Conservation (phyloP, 768 basidiomycete genomes). For the Strobilomyces confusus region DNA sequence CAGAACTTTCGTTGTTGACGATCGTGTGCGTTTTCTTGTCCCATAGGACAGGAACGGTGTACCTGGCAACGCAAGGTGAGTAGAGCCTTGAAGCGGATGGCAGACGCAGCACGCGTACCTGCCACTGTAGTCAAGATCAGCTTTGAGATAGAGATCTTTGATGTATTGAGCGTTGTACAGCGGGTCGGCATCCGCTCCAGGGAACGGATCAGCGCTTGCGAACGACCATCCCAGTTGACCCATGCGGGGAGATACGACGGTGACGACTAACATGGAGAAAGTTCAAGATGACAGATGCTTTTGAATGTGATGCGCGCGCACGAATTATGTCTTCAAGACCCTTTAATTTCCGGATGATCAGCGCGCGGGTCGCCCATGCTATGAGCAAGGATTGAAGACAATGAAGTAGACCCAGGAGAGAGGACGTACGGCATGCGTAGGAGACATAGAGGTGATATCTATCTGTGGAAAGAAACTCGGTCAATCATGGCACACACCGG, state of each 20-base stretch:
- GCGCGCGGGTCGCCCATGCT: conserved; percentile 93
- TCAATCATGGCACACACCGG: too few species aligned
- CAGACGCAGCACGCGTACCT: conserved; percentile 38
- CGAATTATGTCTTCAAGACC: conserved; percentile 83
- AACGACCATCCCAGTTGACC: conserved; percentile 86
- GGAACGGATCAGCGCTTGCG: conserved; percentile 60
- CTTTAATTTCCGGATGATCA: conserved; percentile 89
- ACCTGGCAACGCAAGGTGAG: conserved; percentile 37
- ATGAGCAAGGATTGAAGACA: neutral
- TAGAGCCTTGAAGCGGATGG: neutral
- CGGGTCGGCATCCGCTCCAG: conserved; percentile 73
- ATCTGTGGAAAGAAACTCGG: conserved; percentile 38
- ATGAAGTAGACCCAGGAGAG: neutral
- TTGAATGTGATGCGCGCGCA: conserved; percentile 34
- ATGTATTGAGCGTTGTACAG: conserved; percentile 65
- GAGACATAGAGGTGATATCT: conserved; percentile 93
- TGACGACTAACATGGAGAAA: conserved; percentile 49
- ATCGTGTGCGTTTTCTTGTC: too few species aligned
- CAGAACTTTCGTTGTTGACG: too few species aligned
- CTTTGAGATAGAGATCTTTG: conserved; percentile 82
- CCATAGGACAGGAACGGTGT: too few species aligned
- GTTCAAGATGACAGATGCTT: neutral
- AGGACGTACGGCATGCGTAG: conserved; percentile 70
- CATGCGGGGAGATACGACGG: conserved; percentile 85
- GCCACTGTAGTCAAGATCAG: conserved; percentile 66